Base-by-base conservation (phyloP, 768 basidiomycete genomes). In the Tremella mesenterica region DNA sequence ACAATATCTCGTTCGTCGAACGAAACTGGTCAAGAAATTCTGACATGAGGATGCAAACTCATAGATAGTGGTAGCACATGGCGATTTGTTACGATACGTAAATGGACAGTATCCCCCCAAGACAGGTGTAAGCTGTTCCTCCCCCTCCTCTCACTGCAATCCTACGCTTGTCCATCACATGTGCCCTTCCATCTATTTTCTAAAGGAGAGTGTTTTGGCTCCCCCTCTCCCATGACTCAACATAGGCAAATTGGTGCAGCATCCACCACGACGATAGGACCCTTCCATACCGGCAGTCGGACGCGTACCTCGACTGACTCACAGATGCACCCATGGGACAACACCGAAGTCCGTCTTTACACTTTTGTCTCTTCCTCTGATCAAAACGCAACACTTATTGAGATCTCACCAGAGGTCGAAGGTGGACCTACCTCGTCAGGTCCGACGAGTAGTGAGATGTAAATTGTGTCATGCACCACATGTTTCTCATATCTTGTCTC, bases 311-410 rank as follows among this genome's bases (percentile, higher is more conserved):
- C n/a, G n/a, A n/a, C n/a, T n/a, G n/a, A n/a, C n/a, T n/a, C n/a
- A n/a, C n/a, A n/a, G n/a, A n/a, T n/a, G n/a, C n/a, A n/a, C n/a
- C 58, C 61, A 23, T 74, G 71, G 71, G 61, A 50, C 9, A 74
- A 74, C 53, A 63, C 69, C 46, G 71, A 74, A 51, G 60, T 67
- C 23, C 60, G 64, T 30, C 56, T 64, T 8, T 71, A 59, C 59
- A 63, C 58, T 0, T 73, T 73, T 52, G 36, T 21, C 12, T 56
- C 53, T 3, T 54, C 39, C 12, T 50, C 56, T 18, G 67, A 66
- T 53, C 63, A 63, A 10, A 64, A 71, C 10, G 71, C 65, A 0
- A 26, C 25, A 10, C 30, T 72, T 36, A 54, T 63, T 2, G 52
- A 61, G 30, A 44, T 67, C 20, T 48, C 52, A 21, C 48, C 48